Conservation (phyloP, 805 yeast species). For the Nakazawaea anatomiae region DNA sequence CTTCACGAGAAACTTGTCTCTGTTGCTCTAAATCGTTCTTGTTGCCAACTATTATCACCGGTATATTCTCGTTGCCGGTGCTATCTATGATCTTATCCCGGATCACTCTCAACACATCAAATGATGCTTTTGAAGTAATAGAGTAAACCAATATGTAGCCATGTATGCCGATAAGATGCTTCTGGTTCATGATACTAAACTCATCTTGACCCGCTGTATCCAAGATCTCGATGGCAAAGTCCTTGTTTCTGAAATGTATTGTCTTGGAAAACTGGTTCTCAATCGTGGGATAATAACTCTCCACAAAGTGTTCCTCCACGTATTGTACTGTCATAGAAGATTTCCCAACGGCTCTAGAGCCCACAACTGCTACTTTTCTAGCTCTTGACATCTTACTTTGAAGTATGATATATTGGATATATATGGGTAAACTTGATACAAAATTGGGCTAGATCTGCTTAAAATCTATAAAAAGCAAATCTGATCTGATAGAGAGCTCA, state of each 20-base stretch:
- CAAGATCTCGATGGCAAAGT: constrained; percentile 74
- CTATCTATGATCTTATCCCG: constrained; percentile 80
- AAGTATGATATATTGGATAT: no score
- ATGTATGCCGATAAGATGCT: constrained; percentile 73
- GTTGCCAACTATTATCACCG: constrained; percentile 43
- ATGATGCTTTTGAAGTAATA: constrained; percentile 70
- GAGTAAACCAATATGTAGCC: constrained; percentile 82
- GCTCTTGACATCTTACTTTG: constrained; percentile 30
- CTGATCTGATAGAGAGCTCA: background rate
- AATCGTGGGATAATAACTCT: constrained; percentile 85
- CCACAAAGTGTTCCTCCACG: constrained; percentile 85
- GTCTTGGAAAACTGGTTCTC: constrained; percentile 77
- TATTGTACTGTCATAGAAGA: constrained; percentile 80
- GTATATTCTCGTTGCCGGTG: constrained; percentile 41
- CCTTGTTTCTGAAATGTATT: constrained; percentile 63
- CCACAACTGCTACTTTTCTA: constrained; percentile 80
- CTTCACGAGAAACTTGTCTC: constrained; percentile 49
- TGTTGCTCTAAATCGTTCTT: constrained; percentile 52
- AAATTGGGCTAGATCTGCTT: no score
- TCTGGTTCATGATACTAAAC: constrained; percentile 72
- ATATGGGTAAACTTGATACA: background rate
- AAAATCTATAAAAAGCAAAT: background rate
- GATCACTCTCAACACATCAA: constrained; percentile 68
- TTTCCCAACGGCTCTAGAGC: constrained; percentile 84
- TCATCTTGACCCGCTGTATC: constrained; percentile 96